Conservation (phyloP, 352 stramenopile species). For the Ophiocytium majus region DNA sequence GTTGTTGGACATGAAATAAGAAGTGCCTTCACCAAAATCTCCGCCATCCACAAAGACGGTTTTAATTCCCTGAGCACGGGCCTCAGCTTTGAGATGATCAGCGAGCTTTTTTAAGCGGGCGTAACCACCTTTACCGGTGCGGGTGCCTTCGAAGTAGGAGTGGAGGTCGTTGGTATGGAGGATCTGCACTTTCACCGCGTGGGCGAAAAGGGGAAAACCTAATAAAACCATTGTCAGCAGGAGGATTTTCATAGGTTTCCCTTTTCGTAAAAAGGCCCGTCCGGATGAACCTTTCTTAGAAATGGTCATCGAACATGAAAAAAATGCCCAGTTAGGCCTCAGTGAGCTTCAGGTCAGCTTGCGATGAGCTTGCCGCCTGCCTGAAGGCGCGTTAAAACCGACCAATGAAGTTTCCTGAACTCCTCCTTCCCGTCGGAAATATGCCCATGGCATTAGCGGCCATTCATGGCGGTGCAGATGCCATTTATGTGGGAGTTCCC, state of each 20-base stretch:
- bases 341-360: no score
- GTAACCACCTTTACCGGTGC: background rate
- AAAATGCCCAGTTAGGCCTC: no score
- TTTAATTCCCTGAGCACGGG: background rate
- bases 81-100: background rate
- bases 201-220: background rate
- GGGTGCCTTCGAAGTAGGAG: background rate
- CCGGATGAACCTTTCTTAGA: no score
- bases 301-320: no score
- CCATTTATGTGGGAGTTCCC: constrained; percentile 4
- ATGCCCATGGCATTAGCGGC: background rate
- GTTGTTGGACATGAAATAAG: background rate
- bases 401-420: no score
- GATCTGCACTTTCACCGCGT: background rate
- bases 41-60: background rate
- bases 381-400: no score
- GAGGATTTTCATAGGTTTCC: no score
- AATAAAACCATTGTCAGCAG: no score
- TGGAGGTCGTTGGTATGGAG: constrained; percentile 13
- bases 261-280: no score
- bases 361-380: no score
- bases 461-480: background rate
- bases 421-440: constrained; percentile 3
- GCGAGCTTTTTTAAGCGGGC: background rate
- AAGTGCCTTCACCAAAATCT: constrained; percentile 18